Evolutionary conservation across 176 grass and related monocot species (phyloP), one percentile per base, ranked within the genome.

Genomic region (barley (Hordeum vulgare)): DNA sequence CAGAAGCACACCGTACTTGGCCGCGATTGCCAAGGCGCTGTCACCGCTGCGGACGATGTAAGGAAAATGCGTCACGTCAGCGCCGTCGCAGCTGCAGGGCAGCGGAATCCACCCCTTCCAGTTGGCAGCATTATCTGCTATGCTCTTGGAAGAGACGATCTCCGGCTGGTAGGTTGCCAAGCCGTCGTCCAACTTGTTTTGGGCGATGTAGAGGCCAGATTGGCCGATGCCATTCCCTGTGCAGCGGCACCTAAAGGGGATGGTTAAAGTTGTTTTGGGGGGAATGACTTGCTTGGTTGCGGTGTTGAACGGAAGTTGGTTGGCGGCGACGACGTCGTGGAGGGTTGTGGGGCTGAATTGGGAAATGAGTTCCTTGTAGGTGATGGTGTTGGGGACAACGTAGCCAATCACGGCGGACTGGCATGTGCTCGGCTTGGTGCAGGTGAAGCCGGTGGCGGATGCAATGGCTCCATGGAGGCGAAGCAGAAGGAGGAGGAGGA

Each of bases 81-180:
- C 57, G 35, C 33, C 90, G 58, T 97, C 92, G 76, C 94, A 97
- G 90, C 77, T 92, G 80, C 90, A 97, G 73, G 92, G 94, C 68
- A 97, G 33, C 0, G 33, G 33, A 34, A 34, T 34, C 33, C 33
- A 34, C 33, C 2, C 3, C 33, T 5, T 34, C 33, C 33, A 81
- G 15, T 11, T 26, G 9, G 92, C 84, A 61, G 90, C 33, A 34
- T 92, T 67, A 20, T 29, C 74, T 92, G 76, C 54, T 51, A 94
- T 86, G 4, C 87, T 78, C 82, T 92, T 97, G 23, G 59, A 88
- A 20, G 21, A 10, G 49, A 80, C 86, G 79, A 94, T 87, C 61
- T 97, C 94, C 4, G 33, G 33, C 33, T 34, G 4, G 33, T 34
- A 34, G 33, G 33, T 34, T 4, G 5, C 33, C 29, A 90, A 86